These are phyloP conservation scores for Tympanopsis confertula DNA, from an alignment of 2,329 filamentous ascomycete species.

Conservation along the genomic window DNA sequence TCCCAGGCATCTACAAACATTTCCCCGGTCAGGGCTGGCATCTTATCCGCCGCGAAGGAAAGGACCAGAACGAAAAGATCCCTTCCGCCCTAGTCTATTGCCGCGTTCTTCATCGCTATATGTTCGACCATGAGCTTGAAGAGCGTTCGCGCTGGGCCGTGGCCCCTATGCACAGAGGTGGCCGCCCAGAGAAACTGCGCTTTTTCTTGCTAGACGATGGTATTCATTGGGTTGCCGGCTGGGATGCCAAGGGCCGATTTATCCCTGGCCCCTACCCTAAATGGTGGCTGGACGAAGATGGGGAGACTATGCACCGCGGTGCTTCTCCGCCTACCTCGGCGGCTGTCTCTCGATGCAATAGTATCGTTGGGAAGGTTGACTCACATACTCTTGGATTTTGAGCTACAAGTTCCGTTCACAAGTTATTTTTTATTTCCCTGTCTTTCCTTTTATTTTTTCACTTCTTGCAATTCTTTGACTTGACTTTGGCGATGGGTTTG, in stretches of 20 bases:
- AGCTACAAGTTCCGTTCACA: too few relatives aligned
- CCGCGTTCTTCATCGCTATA: constrained; percentile 32
- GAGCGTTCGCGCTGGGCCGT: constrained; percentile 27
- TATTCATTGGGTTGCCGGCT: constrained; percentile 33
- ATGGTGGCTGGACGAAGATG: constrained; percentile 29
- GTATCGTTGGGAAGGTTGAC: constrained; percentile 13
- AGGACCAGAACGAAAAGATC: constrained; percentile 16
- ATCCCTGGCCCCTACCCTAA: constrained; percentile 35
- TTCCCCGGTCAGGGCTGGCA: constrained; percentile 36
- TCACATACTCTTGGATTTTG: too few relatives aligned
- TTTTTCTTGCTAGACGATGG: constrained; percentile 37
- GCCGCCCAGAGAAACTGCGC: constrained; percentile 21
- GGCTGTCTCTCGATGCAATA: constrained; percentile 18
- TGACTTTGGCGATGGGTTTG: too few relatives aligned
- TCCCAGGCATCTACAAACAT: constrained; percentile 34
- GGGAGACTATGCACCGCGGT: constrained; percentile 18
- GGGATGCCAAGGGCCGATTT: constrained; percentile 34
- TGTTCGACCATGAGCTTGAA: constrained; percentile 33
- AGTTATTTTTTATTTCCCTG: too few relatives aligned
- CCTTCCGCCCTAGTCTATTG: constrained; percentile 29
- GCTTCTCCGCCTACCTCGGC: constrained; percentile 18
- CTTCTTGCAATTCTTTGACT: too few relatives aligned
- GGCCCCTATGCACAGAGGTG: constrained; percentile 21
- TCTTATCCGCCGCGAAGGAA: constrained; percentile 25
- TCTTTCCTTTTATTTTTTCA: too few relatives aligned